Evolutionary conservation across 2,329 filamentous ascomycete species (phyloP), one percentile per base, ranked within the genome.

Genomic region (Pseudogymnoascus sp.): DNA sequence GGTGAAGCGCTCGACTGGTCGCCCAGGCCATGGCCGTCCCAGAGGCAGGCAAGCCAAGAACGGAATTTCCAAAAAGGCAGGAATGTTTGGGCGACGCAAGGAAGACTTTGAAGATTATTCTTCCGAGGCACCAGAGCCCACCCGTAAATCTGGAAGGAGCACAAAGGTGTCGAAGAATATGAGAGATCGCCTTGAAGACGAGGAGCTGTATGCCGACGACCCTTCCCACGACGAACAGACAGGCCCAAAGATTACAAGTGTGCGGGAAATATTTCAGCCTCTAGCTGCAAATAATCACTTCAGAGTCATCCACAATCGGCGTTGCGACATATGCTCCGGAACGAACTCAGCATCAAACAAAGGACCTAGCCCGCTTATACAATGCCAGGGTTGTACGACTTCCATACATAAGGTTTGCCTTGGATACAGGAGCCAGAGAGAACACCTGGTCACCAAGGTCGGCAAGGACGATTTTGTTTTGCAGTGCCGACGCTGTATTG

Each of bases 401-500:
- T 80, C 88, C 0, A 96, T 90, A 66, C 94, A 99, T 73, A 90
- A 89, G 71, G 75, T 75, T 38, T 99, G 94, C 69, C 78, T 99
- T 26, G 91, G 92, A 1, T 77, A 79, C 56, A 83, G 94, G 57
- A 82, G 80, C 58, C 76, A 72, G 10, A 82, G 94, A 62, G 90
- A 96, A n/a, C 94, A 97, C 71, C 75, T 94, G 34, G 90, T 90
- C 8, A 97, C 91, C 21, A 99, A 97, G 71, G 74, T 96, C 58
- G 85, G 78, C 2, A 77, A 86, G 0, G 83, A 86, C 2, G 74
- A 86, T 35, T 97, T 95, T 66, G 85, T 99, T 13, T 75, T 99
- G 37, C 94, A 99, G 70, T 99, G 94, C 74, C 86, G 85, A 65
- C 88, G 85, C 60, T 99, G 94, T 70, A 80, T 97, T 63, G 86